Conservation (phyloP, 345 rosid genomes). For the Aegle marmelos region DNA sequence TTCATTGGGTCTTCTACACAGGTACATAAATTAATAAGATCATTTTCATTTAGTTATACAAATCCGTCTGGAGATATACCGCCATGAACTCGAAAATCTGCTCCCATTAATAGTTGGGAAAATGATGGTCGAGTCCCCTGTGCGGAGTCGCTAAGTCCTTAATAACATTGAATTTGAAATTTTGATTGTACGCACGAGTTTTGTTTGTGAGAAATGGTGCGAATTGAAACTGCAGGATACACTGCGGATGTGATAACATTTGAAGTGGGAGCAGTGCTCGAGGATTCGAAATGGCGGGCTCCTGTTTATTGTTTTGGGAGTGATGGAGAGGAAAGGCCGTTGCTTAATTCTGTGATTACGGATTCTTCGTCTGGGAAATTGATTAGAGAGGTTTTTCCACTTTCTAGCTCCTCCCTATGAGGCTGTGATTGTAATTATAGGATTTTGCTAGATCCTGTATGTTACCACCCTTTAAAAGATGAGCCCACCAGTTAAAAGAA, state of each 20-base stretch:
- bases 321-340: constrained; percentile 9
- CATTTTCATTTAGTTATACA: too few relatives aligned
- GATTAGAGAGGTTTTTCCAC: background rate
- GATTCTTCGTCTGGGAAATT: constrained; percentile 8
- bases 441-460: too few relatives aligned
- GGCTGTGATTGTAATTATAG: background rate
- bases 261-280: constrained; percentile 58
- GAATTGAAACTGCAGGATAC: constrained; percentile 32
- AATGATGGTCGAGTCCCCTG: too few relatives aligned
- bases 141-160: too few relatives aligned
- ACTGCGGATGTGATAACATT: constrained; percentile 63
- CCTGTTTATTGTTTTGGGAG: constrained; percentile 50
- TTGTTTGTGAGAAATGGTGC: background rate
- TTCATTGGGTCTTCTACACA: constrained; percentile 58
- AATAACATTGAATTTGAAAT: background rate
- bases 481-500: too few relatives aligned
- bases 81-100: too few relatives aligned
- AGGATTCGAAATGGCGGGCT: constrained; percentile 61
- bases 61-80: too few relatives aligned
- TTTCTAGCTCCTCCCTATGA: background rate
- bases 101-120: too few relatives aligned
- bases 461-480: too few relatives aligned
- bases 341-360: constrained; percentile 14
- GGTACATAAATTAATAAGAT: constrained; percentile 16
- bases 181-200: background rate